Conservation (phyloP, 805 yeast genomes). For the Yamadazyma phyllophila region DNA sequence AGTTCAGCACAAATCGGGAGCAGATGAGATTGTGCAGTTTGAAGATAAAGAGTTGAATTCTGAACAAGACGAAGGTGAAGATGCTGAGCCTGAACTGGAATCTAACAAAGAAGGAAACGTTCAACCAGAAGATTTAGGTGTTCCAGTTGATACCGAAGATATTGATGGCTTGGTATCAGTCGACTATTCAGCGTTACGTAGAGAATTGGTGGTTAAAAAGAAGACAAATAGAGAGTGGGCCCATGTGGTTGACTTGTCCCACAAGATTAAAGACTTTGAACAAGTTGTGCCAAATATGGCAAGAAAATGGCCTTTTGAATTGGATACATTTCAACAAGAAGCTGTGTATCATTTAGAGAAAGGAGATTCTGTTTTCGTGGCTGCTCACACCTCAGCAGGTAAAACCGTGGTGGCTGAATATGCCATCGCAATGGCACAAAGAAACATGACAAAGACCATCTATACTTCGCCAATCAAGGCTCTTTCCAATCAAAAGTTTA, state of each 20-base stretch:
- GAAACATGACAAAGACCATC: conserved; percentile 95
- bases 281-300: conserved; percentile 94
- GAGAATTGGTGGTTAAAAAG: conserved; percentile 22
- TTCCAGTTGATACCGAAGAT: conserved; percentile 36
- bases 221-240: conserved; percentile 75
- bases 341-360: conserved; percentile 95
- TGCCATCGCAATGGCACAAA: conserved; percentile 93
- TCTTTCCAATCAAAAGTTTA: conserved; percentile 80
- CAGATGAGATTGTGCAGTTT: conserved; percentile 9
- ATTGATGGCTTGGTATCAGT: conserved; percentile 43
- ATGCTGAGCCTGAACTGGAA: conserved; percentile 13
- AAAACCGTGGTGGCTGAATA: conserved; percentile 98
- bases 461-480: conserved; percentile 96
- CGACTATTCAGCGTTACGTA: conserved; percentile 27
- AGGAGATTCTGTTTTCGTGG: conserved; percentile 97
- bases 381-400: conserved; percentile 99
- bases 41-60: not conserved
- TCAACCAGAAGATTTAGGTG: not conserved
- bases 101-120: not conserved
- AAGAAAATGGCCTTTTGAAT: conserved; percentile 88
- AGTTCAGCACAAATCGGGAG: conserved; percentile 15
- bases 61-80: conserved; percentile 15
- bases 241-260: conserved; percentile 86
- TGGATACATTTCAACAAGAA: conserved; percentile 94
- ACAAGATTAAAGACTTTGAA: conserved; percentile 75